phyloP scores from a whole-genome alignment of 331 rosid genomes.

The Cydonia oblonga region DNA sequence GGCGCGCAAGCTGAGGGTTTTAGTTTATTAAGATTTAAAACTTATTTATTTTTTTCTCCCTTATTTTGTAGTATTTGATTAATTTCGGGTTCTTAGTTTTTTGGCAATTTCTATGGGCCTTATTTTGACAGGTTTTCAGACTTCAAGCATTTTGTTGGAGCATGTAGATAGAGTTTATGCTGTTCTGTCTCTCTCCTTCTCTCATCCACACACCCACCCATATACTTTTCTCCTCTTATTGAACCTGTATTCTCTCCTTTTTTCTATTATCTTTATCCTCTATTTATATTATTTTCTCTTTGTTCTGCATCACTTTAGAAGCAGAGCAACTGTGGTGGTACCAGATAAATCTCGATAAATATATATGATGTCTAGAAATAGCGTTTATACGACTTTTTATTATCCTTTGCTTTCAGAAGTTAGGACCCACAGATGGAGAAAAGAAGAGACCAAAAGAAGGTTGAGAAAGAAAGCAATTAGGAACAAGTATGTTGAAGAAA shows the following conservation, averaged over 20 bases:
- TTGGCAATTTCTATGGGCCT: neutral
- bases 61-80: neutral
- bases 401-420: neutral
- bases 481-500: neutral
- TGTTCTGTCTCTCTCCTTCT: neutral
- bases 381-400: neutral
- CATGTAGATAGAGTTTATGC: neutral
- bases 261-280: neutral
- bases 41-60: neutral
- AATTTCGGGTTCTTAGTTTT: neutral
- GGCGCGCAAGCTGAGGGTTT: neutral
- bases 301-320: neutral
- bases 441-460: neutral
- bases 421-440: neutral
- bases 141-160: neutral
- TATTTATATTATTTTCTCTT: neutral
- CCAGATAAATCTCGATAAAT: neutral
- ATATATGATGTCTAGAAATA: neutral
- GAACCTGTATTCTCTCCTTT: neutral
- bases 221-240: neutral
- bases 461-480: neutral
- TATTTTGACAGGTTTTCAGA: neutral
- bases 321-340: neutral
- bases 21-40: neutral
- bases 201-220: neutral